These are phyloP conservation scores for Taiozyma onychis DNA, from an alignment of 1,139 yeast genomes.

Conservation along the genomic window DNA sequence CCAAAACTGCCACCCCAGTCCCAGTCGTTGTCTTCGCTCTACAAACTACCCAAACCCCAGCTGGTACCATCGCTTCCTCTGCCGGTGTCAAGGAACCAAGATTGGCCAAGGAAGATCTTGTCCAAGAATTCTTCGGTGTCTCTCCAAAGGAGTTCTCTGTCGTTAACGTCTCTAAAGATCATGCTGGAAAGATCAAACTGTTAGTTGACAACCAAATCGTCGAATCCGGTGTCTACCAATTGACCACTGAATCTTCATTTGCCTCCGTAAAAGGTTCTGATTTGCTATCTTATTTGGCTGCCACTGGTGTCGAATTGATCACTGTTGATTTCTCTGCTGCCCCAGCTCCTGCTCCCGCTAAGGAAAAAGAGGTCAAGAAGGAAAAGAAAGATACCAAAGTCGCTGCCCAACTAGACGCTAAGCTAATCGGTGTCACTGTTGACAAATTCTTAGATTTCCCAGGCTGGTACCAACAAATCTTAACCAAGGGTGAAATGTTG, in stretches of 20 bases:
- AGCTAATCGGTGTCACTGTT: conserved; percentile 91
- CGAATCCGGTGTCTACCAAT: conserved; percentile 39
- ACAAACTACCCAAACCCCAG: conserved; percentile 64
- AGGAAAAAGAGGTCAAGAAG: conserved; percentile 25
- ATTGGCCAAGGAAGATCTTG: conserved; percentile 77
- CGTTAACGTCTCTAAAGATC: conserved; percentile 48
- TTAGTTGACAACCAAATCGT: conserved; percentile 58
- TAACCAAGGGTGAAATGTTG: conserved; percentile 95
- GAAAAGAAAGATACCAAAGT: conserved; percentile 21
- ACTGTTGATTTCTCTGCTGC: conserved; percentile 25
- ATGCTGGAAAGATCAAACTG: conserved; percentile 60
- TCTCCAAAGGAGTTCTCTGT: conserved; percentile 63
- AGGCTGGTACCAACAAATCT: conserved; percentile 94
- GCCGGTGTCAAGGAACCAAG: conserved; percentile 82
- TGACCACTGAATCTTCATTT: conserved; percentile 54
- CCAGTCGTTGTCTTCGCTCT: conserved; percentile 81
- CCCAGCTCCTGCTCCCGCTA: conserved; percentile 20
- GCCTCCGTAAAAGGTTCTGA: conserved; percentile 51
- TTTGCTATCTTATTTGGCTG: conserved; percentile 45
- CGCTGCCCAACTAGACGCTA: conserved; percentile 71
- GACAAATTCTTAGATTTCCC: conserved; percentile 91
- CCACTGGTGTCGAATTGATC: conserved; percentile 47
- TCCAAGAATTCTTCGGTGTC: conserved; percentile 57
- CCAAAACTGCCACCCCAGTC: conserved; percentile 75
- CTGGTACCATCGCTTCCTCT: conserved; percentile 55